Percentiles rank a stretch among this genome's conserved stretches.
phyloP scores from a whole-genome alignment of 768 basidiomycete genomes.

The Calocera viscosa region DNA sequence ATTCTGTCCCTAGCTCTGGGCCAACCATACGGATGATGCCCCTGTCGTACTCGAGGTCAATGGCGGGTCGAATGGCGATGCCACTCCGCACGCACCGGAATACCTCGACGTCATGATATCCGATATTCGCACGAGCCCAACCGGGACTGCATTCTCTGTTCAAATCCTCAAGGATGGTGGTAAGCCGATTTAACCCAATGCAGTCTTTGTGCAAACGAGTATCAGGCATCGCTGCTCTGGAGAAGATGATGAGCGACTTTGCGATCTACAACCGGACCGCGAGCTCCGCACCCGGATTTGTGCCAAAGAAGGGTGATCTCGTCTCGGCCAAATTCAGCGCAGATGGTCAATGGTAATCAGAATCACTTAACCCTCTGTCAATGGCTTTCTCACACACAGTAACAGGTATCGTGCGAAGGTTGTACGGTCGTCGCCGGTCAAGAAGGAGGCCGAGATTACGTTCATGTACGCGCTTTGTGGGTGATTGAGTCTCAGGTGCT shows the following conservation, averaged over 20 bases:
- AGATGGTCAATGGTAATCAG: slow-evolving; percentile 61
- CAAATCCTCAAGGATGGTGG: slow-evolving; percentile 88
- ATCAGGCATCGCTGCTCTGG: slow-evolving; percentile 77
- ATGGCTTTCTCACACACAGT: background rate
- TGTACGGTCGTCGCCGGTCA: slow-evolving; percentile 68
- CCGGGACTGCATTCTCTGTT: slow-evolving; percentile 70
- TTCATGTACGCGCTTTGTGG: slow-evolving; percentile 42
- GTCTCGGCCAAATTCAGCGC: slow-evolving; percentile 81
- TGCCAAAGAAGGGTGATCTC: slow-evolving; percentile 73
- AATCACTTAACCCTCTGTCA: background rate
- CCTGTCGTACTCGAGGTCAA: slow-evolving; percentile 28
- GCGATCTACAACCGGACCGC: slow-evolving; percentile 69
- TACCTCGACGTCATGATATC: slow-evolving; percentile 90
- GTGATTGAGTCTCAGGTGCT: slow-evolving; percentile 1
- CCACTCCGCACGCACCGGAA: slow-evolving; percentile 50
- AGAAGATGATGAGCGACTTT: slow-evolving; percentile 90
- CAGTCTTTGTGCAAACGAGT: background rate
- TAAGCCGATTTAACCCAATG: slow-evolving; percentile 23
- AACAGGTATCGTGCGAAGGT: slow-evolving; percentile 74
- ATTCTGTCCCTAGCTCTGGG: slow-evolving; percentile 58
- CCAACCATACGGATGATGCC: slow-evolving; percentile 46
- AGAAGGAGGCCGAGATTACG: slow-evolving; percentile 87
- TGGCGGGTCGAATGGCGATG: background rate
- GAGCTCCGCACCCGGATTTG: slow-evolving; percentile 48
- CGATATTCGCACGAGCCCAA: slow-evolving; percentile 60